A percentile compares a stretch with the other conserved stretches of the same genome.
phyloP scores from a whole-genome alignment of 768 basidiomycete genomes.

The Lentinula guzmanii region DNA sequence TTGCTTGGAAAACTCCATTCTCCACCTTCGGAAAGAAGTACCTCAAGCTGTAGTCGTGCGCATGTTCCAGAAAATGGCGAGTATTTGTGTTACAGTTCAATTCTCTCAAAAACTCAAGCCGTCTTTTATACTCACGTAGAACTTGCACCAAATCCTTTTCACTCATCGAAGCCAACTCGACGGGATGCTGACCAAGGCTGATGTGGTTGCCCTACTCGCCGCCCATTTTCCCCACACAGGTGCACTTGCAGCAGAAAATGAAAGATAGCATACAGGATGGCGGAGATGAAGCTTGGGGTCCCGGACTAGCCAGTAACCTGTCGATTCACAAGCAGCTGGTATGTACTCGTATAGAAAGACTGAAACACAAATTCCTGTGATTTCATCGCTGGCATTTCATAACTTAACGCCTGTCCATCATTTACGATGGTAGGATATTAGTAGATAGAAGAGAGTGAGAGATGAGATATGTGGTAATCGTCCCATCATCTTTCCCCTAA shows the following conservation, averaged over 20 bases:
- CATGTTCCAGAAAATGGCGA: conserved; percentile 70
- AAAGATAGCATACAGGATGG: neutral
- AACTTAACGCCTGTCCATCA: no score
- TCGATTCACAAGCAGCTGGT: no score
- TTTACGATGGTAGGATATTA: no score
- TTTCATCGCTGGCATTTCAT: no score
- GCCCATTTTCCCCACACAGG: conserved; percentile 53
- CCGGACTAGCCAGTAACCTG: no score
- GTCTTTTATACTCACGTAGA: conserved; percentile 29
- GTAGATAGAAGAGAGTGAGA: no score
- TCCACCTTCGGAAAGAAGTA: conserved; percentile 63
- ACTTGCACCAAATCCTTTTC: conserved; percentile 63
- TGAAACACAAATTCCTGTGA: no score
- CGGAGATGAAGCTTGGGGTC: neutral
- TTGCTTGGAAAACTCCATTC: conserved; percentile 38
- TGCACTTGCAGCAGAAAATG: conserved; percentile 17
- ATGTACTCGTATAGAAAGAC: no score
- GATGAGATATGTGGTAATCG: no score
- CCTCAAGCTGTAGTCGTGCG: conserved; percentile 66
- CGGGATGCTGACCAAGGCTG: conserved; percentile 66
- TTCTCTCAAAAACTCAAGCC: neutral
- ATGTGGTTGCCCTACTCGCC: conserved; percentile 55
- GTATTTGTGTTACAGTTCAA: conserved; percentile 4
- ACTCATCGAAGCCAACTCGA: conserved; percentile 51
- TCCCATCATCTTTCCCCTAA: no score